Conservation (phyloP, 805 yeast species). For the Hanseniaspora singularis region DNA sequence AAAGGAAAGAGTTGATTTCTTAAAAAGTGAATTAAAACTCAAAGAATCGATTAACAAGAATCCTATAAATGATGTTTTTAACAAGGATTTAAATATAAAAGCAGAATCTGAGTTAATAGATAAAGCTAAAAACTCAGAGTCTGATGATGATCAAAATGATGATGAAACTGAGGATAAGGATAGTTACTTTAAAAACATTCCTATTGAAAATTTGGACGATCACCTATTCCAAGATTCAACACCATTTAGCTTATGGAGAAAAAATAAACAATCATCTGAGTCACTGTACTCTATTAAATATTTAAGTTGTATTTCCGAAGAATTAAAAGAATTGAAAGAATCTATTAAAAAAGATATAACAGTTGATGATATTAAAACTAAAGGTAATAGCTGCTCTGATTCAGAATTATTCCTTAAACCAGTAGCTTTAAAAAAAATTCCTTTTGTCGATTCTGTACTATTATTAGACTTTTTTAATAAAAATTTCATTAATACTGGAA, state of each 20-base stretch:
- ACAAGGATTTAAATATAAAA: too few relatives aligned
- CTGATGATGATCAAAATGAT: too few relatives aligned
- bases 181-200: background rate
- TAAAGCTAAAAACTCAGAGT: too few relatives aligned
- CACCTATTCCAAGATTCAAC: slow-evolving; percentile 1
- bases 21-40: slow-evolving; percentile 26
- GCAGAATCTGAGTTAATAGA: too few relatives aligned
- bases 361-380: background rate
- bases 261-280: background rate
- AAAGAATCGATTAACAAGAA: slow-evolving; percentile 16
- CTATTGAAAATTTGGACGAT: slow-evolving; percentile 13
- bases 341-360: background rate
- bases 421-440: background rate
- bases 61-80: too few relatives aligned
- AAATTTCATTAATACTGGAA: background rate
- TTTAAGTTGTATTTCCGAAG: background rate
- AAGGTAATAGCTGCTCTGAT: too few relatives aligned
- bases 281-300: background rate
- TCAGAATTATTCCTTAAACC: background rate
- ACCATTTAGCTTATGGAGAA: slow-evolving; percentile 8
- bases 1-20: slow-evolving; percentile 23
- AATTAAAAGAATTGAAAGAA: background rate
- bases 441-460: slow-evolving; percentile 1
- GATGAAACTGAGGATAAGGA: too few relatives aligned
- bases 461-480: slow-evolving; percentile 5